Evolutionary conservation across 169 alveolate species (phyloP).

Genomic region (Cryptosporidium felis): DNA sequence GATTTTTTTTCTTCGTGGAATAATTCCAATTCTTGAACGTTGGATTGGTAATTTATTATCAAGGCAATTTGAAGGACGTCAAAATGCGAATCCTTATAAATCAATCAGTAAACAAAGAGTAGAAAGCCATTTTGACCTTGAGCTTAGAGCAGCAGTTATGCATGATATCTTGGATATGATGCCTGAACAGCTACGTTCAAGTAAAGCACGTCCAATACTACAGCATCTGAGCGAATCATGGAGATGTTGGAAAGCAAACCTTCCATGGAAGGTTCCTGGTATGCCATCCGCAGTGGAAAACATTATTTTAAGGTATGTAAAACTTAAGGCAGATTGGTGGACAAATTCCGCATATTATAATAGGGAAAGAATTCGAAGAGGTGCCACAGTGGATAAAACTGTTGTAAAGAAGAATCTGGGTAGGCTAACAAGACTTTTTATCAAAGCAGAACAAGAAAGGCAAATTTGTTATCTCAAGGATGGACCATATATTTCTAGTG

Average conservation of each 20-base stretch:
- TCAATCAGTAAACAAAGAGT: constrained; percentile 99
- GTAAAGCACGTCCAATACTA: constrained; percentile 96
- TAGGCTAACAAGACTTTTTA: constrained; percentile 98
- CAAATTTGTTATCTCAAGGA: constrained; percentile 98
- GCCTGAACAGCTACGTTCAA: constrained; percentile 99
- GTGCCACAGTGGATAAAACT: constrained; percentile 99
- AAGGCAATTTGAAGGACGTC: constrained; percentile 98
- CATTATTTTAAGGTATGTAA: constrained; percentile 97
- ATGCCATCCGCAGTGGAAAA: constrained; percentile 99
- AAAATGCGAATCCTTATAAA: constrained; percentile 96
- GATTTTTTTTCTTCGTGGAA: constrained; percentile 98
- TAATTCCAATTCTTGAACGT: constrained; percentile 98
- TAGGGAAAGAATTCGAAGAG: constrained; percentile 99
- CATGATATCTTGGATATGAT: constrained; percentile 99
- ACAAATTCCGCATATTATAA: constrained; percentile 99
- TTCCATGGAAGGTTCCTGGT: constrained; percentile 99
- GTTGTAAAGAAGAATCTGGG: constrained; percentile 99
- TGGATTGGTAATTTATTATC: constrained; percentile 99
- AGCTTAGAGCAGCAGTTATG: constrained; percentile 99
- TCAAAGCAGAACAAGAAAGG: constrained; percentile 98
- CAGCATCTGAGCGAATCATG: constrained; percentile 99
- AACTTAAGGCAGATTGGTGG: constrained; percentile 99
- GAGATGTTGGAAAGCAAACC: constrained; percentile 99
- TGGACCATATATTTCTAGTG: constrained; percentile 98
- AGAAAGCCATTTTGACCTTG: constrained; percentile 99